Percentiles rank a stretch among this genome's conserved stretches.
Evolutionary conservation across 2,329 filamentous ascomycete genomes (phyloP).

Genomic region (Microcyclospora pomicola): DNA sequence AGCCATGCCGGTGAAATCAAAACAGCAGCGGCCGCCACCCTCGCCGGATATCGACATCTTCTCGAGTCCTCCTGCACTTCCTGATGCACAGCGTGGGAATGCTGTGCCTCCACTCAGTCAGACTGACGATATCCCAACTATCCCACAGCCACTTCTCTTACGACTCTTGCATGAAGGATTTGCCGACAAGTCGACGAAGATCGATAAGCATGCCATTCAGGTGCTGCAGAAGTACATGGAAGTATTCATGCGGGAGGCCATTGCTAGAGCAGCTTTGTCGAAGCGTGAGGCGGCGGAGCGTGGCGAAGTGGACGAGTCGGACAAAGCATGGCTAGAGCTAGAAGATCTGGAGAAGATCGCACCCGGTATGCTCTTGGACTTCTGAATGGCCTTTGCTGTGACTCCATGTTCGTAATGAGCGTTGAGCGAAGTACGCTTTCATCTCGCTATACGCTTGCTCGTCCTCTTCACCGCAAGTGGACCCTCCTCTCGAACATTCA

Average conservation of each 20-base stretch:
- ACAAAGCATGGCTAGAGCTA: slow-evolving; percentile 43
- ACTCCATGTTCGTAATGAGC: too few relatives aligned
- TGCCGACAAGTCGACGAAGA: slow-evolving; percentile 51
- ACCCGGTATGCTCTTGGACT: slow-evolving; percentile 73
- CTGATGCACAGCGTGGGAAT: background rate
- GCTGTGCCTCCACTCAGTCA: slow-evolving; percentile 8
- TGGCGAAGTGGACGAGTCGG: slow-evolving; percentile 17
- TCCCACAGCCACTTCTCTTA: slow-evolving; percentile 62
- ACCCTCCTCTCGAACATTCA: background rate
- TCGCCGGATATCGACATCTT: background rate
- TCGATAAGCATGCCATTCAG: slow-evolving; percentile 63
- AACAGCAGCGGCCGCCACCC: background rate
- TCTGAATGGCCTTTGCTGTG: slow-evolving; percentile 33
- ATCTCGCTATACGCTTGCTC: slow-evolving; percentile 2
- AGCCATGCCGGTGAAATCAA: too few relatives aligned
- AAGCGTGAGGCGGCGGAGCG: slow-evolving; percentile 33
- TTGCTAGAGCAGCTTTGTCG: slow-evolving; percentile 64
- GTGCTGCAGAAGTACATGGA: slow-evolving; percentile 78
- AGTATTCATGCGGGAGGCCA: slow-evolving; percentile 77
- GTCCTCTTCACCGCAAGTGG: slow-evolving; percentile 2
- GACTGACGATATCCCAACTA: slow-evolving; percentile 26
- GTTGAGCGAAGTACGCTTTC: background rate
- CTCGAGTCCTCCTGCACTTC: too few relatives aligned
- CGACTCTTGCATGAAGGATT: slow-evolving; percentile 71
- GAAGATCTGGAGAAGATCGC: slow-evolving; percentile 83